These are phyloP conservation scores for Phialemonium atrogriseum DNA, from an alignment of 2,329 filamentous ascomycete genomes.

Conservation along the genomic window DNA sequence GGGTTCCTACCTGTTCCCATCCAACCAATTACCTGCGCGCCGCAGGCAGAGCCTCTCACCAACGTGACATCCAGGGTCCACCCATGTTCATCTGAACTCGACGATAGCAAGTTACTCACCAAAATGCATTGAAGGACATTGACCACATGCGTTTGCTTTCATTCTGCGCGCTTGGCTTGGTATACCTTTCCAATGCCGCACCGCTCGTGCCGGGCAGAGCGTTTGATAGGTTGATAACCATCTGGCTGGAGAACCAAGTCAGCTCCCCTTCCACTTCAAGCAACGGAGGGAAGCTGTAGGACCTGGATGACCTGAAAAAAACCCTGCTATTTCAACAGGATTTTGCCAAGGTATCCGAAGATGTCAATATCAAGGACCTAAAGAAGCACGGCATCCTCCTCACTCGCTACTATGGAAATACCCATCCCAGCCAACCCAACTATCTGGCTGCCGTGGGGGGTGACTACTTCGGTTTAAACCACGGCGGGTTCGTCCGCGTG, in stretches of 20 bases:
- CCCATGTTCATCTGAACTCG: no score
- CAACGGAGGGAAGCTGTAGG: no score
- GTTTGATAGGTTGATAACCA: conserved; percentile 34
- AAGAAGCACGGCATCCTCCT: conserved; percentile 34
- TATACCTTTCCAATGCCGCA: conserved; percentile 2
- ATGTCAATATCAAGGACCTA: conserved; percentile 30
- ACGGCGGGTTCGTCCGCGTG: conserved; percentile 33
- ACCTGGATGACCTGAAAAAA: no score
- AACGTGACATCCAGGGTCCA: no score
- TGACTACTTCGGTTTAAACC: conserved; percentile 35
- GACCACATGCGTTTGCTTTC: background rate
- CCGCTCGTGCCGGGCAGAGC: conserved; percentile 24
- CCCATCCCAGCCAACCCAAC: conserved; percentile 27
- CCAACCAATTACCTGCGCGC: no score
- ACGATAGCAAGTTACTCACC: no score
- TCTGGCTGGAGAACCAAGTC: conserved; percentile 37
- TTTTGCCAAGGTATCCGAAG: conserved; percentile 29
- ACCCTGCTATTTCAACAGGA: conserved; percentile 32
- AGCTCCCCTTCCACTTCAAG: conserved; percentile 10
- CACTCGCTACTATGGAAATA: conserved; percentile 15
- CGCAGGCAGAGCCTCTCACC: no score
- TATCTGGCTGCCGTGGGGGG: conserved; percentile 18
- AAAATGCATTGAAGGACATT: no score
- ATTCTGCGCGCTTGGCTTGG: background rate
- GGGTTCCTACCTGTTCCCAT: no score